Evolutionary conservation across 805 yeast species (phyloP).

Genomic region (Candida odintsovae): DNA sequence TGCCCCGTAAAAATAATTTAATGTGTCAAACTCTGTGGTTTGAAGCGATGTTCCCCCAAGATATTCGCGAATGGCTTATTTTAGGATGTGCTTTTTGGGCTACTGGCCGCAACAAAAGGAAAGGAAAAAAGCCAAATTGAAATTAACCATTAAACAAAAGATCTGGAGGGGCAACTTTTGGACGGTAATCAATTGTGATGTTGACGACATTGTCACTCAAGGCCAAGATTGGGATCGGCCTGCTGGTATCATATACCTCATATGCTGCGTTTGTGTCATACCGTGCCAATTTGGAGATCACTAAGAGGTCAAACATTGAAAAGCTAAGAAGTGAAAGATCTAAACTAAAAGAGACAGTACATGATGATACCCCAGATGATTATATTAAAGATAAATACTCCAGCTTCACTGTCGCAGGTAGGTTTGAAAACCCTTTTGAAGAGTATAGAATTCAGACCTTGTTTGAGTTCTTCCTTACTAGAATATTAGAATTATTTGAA

Average conservation of each 20-base stretch:
- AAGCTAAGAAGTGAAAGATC: background rate
- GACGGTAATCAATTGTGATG: slow-evolving; percentile 1
- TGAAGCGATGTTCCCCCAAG: background rate
- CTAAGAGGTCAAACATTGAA: slow-evolving; percentile 29
- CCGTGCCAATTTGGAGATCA: slow-evolving; percentile 49
- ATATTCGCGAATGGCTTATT: background rate
- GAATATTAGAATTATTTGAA: slow-evolving; percentile 67
- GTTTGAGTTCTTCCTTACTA: slow-evolving; percentile 73
- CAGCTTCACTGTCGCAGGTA: slow-evolving; percentile 56
- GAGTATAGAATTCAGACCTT: slow-evolving; percentile 89
- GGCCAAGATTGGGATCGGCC: slow-evolving; percentile 23
- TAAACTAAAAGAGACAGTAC: background rate
- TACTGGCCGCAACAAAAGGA: background rate
- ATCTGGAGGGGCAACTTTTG: too few relatives aligned
- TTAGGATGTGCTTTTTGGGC: background rate
- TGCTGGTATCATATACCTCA: slow-evolving; percentile 49
- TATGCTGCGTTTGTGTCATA: slow-evolving; percentile 58
- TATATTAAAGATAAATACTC: slow-evolving; percentile 30
- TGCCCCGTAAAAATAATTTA: too few relatives aligned
- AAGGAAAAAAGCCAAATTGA: background rate
- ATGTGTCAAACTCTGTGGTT: background rate
- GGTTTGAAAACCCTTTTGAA: slow-evolving; percentile 84
- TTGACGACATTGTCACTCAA: slow-evolving; percentile 13
- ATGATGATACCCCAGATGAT: slow-evolving; percentile 8
- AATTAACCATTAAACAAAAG: too few relatives aligned